Evolutionary conservation across 1,139 yeast genomes (phyloP).

Genomic region (Candida sanyaensis): DNA sequence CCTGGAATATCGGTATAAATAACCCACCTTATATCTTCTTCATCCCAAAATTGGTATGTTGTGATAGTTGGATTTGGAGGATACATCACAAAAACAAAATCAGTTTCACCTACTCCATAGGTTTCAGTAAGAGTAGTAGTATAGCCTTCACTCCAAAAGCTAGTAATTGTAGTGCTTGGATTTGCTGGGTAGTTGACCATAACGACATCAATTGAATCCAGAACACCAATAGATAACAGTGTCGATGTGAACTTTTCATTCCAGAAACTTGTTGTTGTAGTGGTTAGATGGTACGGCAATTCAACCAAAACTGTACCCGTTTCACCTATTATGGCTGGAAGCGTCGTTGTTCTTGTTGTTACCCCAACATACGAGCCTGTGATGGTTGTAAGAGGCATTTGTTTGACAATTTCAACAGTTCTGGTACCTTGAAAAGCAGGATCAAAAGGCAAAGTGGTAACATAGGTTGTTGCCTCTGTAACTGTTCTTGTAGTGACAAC

Average conservation of each 20-base stretch:
- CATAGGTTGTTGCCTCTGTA: conserved; percentile 21
- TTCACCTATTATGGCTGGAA: conserved; percentile 8
- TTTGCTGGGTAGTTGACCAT: conserved; percentile 15
- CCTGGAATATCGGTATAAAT: conserved; percentile 10
- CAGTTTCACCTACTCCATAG: conserved; percentile 10
- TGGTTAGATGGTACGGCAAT: conserved; percentile 17
- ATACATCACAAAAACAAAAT: conserved; percentile 15
- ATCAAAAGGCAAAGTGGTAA: conserved; percentile 21
- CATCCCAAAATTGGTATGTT: conserved; percentile 14
- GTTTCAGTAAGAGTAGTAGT: conserved; percentile 13
- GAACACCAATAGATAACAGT: neutral
- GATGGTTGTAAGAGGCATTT: conserved; percentile 15
- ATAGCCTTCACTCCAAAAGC: conserved; percentile 13
- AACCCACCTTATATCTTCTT: conserved; percentile 10
- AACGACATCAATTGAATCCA: conserved; percentile 18
- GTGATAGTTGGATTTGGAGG: conserved; percentile 15
- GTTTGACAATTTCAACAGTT: conserved; percentile 21
- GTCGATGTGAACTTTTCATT: neutral
- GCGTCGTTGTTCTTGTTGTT: conserved; percentile 12
- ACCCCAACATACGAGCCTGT: conserved; percentile 6
- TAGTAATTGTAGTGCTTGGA: conserved; percentile 12
- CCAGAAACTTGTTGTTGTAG: neutral
- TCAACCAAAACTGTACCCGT: conserved; percentile 7
- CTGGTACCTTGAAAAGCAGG: conserved; percentile 15
- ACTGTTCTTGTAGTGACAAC: conserved; percentile 22